Evolutionary conservation across 768 basidiomycete species (phyloP).

Genomic region (Agaricus bisporus): DNA sequence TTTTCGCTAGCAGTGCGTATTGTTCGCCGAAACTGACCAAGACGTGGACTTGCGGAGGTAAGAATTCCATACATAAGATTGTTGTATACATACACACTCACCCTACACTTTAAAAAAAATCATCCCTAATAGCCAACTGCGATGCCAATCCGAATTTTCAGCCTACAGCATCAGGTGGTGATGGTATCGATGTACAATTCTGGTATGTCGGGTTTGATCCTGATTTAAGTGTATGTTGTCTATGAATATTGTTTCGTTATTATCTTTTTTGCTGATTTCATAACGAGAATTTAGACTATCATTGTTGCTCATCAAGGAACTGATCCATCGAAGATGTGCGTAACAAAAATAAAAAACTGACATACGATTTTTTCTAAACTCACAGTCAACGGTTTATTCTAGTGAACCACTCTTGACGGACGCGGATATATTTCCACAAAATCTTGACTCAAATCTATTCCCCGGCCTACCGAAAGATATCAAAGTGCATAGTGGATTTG

Average conservation of each 20-base stretch:
- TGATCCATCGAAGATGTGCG: constrained; percentile 13
- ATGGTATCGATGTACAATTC: constrained; percentile 33
- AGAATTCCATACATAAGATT: constrained; percentile 25
- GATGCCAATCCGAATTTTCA: constrained; percentile 39
- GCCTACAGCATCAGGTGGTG: constrained; percentile 44
- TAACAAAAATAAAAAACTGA: no score
- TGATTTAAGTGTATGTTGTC: constrained; percentile 19
- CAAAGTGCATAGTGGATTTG: constrained; percentile 49
- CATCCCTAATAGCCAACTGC: constrained; percentile 33
- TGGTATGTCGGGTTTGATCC: constrained; percentile 43
- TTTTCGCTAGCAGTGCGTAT: constrained; percentile 43
- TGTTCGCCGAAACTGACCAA: constrained; percentile 35
- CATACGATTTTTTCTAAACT: no score
- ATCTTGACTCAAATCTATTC: constrained; percentile 43
- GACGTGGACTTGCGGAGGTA: constrained; percentile 46
- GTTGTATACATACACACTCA: background rate
- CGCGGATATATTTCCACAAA: constrained; percentile 29
- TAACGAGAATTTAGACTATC: constrained; percentile 25
- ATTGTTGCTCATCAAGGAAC: constrained; percentile 31
- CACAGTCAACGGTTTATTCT: no score
- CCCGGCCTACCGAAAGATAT: constrained; percentile 44
- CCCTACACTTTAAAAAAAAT: background rate
- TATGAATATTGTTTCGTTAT: background rate
- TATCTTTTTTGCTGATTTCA: background rate
- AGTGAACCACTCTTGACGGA: constrained; percentile 49